Evolutionary conservation across 768 basidiomycete species (phyloP), one percentile per base, ranked within the genome.

Genomic region (Lactifluus piperatus): DNA sequence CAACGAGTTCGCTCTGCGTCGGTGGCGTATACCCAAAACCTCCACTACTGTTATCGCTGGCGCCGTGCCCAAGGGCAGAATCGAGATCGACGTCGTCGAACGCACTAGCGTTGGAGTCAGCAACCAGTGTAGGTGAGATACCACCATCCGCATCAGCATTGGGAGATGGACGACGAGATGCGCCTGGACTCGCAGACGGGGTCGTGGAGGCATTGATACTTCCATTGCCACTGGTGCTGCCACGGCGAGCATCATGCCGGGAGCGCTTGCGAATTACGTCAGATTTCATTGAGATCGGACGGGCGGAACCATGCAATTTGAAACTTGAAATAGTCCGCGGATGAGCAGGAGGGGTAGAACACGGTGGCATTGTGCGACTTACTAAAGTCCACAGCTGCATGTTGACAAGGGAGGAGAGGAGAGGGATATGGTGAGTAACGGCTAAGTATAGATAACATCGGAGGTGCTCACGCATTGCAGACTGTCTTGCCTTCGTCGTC

Each of bases 401-500:
- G 57, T 51, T 39, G 45, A 54, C 51, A 9, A n/a, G 18, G 18
- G 5, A 18, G 54, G 51, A 46, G 49, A 30, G 24, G 27, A 36
- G 18, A 5, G 8, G 14, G n/a, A n/a, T 36, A 22, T 24, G 10
- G 8, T 56, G n/a, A 56, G 55, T 6, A 56, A 6, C 22, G 13
- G 30, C 34, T 27, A 44, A 30, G 20, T 26, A 24, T n/a, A 55
- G 24, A 50, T 41, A 51, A 37, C 49, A 32, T 37, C 58, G 44
- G 51, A 36, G 57, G 51, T 24, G 81, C 86, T 71, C 70, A 91
- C 86, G 91, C 90, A 66, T 92, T 92, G 75, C 91, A 92, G 37
- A 92, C 88, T 0, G 90, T 92, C 76, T 89, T 89, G 54, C 90
- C 90, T 71, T 91, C 91, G 65, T 91, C 89, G 66, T 92, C 91